Evolutionary conservation across 106 monocot genomes (phyloP).

Genomic region (Acanthochlamys bracteata): DNA sequence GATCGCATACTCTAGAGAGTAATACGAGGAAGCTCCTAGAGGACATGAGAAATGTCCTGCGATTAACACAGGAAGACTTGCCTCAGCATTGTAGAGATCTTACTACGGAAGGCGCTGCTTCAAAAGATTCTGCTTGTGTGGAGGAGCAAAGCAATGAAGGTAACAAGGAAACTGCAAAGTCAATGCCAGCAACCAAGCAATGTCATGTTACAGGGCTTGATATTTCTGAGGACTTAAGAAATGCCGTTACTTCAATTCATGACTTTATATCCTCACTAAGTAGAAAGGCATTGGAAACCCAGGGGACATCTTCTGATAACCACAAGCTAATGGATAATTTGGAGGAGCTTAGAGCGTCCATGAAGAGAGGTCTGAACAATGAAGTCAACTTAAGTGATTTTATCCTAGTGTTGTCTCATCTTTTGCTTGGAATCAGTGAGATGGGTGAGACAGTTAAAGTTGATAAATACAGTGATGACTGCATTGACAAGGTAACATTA

Average conservation of each 20-base stretch:
- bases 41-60: constrained; percentile 45
- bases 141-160: constrained; percentile 10
- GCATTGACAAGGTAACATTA: constrained; percentile 82
- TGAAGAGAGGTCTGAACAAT: not conserved
- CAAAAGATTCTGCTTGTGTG: constrained; percentile 5
- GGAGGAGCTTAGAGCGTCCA: not conserved
- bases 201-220: constrained; percentile 6
- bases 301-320: not conserved
- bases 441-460: constrained; percentile 25
- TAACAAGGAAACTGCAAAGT: constrained; percentile 8
- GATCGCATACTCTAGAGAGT: constrained; percentile 25
- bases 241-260: constrained; percentile 20
- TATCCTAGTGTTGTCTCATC: constrained; percentile 6
- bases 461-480: constrained; percentile 47
- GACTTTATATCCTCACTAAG: not conserved
- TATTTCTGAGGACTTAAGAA: constrained; percentile 34
- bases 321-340: not conserved
- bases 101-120: constrained; percentile 13
- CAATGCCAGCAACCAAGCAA: constrained; percentile 2
- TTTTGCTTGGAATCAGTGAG: constrained; percentile 16
- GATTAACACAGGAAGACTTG: constrained; percentile 29
- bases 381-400: not conserved
- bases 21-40: constrained; percentile 35
- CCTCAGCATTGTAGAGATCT: constrained; percentile 19
- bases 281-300: constrained; percentile 5